Percentiles rank a stretch among this genome's conserved stretches.
phyloP scores from a whole-genome alignment of 2,329 filamentous ascomycete species.

The Aspergillus proliferans region DNA sequence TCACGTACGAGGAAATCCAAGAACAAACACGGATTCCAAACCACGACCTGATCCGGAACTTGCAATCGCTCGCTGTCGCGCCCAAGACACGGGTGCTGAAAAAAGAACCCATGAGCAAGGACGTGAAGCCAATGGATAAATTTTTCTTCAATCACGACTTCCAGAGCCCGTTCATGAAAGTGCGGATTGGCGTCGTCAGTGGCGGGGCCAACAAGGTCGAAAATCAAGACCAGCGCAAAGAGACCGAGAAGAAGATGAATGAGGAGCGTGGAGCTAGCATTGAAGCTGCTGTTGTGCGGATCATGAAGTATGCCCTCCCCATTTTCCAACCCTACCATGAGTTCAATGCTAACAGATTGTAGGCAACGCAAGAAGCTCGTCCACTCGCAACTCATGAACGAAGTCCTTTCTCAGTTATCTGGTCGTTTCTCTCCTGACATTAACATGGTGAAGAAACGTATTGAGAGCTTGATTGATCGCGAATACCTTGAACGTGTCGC shows the following conservation, averaged over 20 bases:
- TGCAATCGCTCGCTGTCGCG: conserved; percentile 75
- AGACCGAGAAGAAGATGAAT: conserved; percentile 46
- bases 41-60: conserved; percentile 65
- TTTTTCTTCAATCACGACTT: conserved; percentile 82
- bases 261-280: conserved; percentile 46
- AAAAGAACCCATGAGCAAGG: conserved; percentile 75
- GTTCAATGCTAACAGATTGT: conserved; percentile 4
- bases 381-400: conserved; percentile 46
- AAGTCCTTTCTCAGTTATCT: conserved; percentile 45
- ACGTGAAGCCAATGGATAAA: conserved; percentile 66
- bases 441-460: conserved; percentile 48
- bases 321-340: not conserved
- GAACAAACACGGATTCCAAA: conserved; percentile 71
- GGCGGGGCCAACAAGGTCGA: conserved; percentile 76
- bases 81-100: conserved; percentile 74
- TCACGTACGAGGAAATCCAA: conserved; percentile 72
- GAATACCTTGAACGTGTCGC: conserved; percentile 45
- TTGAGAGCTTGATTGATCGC: conserved; percentile 49
- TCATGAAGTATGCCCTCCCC: conserved; percentile 44
- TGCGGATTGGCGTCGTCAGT: conserved; percentile 81
- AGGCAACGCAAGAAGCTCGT: conserved; percentile 45
- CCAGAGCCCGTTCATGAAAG: conserved; percentile 72
- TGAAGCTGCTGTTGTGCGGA: conserved; percentile 48
- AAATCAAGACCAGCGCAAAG: conserved; percentile 54
- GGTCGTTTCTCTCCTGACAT: conserved; percentile 47